Conservation (phyloP, 345 rosid species). For the Adansonia digitata region DNA sequence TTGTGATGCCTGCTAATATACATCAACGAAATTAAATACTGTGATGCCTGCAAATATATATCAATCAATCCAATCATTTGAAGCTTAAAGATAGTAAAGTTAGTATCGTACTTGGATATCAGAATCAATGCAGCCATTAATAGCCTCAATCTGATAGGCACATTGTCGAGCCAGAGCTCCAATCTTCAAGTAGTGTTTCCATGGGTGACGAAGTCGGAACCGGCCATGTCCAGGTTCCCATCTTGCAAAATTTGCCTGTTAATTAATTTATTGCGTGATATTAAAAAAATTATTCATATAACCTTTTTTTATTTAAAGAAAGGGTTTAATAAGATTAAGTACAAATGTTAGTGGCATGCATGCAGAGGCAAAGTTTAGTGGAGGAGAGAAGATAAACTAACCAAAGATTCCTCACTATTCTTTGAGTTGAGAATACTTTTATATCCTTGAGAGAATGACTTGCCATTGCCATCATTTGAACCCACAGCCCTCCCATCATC, state of each 20-base stretch:
- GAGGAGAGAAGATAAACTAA: constrained; percentile 21
- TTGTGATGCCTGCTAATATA: constrained; percentile 44
- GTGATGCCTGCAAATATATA: constrained; percentile 46
- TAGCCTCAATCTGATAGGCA: constrained; percentile 69
- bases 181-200: constrained; percentile 65
- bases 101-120: constrained; percentile 39
- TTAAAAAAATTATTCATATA: too few relatives aligned
- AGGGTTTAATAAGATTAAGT: not conserved
- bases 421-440: constrained; percentile 57
- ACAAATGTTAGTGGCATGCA: constrained; percentile 20
- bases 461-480: constrained; percentile 25
- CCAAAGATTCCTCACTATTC: constrained; percentile 60
- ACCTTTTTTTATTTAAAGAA: not conserved
- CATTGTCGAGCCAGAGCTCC: constrained; percentile 68
- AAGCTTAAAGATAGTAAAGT: not conserved
- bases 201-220: constrained; percentile 67
- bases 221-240: constrained; percentile 88
- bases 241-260: constrained; percentile 74
- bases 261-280: too few relatives aligned
- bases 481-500: constrained; percentile 5
- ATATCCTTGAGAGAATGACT: constrained; percentile 37
- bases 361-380: constrained; percentile 6
- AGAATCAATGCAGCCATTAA: constrained; percentile 41
- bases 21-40: not conserved
- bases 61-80: not conserved